Base-by-base conservation (phyloP, 2,329 filamentous ascomycete genomes). In the Salinomyces thailandicus region DNA sequence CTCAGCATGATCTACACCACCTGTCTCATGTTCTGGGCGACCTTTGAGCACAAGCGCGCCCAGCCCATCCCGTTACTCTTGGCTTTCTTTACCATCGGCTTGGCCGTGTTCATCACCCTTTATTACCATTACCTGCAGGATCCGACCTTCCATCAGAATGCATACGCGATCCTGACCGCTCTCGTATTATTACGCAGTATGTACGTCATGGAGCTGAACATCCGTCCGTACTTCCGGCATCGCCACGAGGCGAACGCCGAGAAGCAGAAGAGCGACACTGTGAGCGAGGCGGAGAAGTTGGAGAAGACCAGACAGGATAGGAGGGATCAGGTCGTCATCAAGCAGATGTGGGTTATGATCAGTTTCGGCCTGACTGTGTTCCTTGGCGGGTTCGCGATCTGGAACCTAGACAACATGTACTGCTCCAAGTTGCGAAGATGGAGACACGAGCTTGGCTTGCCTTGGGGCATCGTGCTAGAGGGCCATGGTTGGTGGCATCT, bases 81-180 rank as follows among this genome's bases (percentile, higher is more conserved):
- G 6, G 82, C 68, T 5, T 27, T 77, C 4, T 66, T 65, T 11
- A 67, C 84, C 7, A 53, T 75, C 5, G 60, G 51, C 3, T 54
- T 73, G 14, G 62, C 67, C 4, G 39, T 70, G 18, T 81, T 78
- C 51, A 87, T 93, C 57, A 91, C 85, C 11, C 67, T 81, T 27
- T 75, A 81, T 59, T 93, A 93, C 60, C 81, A 86, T 54, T 76
- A 83, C 44, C 75, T 86, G 12, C 84, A 87, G 54, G 79, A 93
- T 46, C 84, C 85, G 0, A 67, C 75, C 1, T 93, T 93, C 58
- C 85, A 93, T 61, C 84, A 93, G 56, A 78, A 76, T 42, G 80
- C 79, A 4, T 93, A 86, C 49, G 82, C 77, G 2, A 54, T 81
- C 3, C 63, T 93, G 29, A 91, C 84, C 0, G 69, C 71, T 4